Conservation (phyloP, 2,329 filamentous ascomycete genomes). For the Fusarium setosum region DNA sequence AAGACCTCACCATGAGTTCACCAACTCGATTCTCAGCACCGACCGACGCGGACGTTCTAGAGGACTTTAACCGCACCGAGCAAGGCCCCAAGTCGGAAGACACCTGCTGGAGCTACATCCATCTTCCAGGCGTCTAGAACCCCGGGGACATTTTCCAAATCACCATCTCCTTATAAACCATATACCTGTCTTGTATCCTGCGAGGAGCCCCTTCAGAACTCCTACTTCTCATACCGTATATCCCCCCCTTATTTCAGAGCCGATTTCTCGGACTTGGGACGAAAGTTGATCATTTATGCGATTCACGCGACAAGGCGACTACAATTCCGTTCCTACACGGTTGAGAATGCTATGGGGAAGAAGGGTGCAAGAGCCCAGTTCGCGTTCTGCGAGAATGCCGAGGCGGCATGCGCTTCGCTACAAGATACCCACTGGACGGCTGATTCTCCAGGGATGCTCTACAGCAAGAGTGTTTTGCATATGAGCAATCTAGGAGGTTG, state of each 20-base stretch:
- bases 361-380: background rate
- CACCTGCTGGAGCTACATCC: conserved; percentile 49
- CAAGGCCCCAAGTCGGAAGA: conserved; percentile 37
- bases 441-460: conserved; percentile 1
- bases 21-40: conserved; percentile 46
- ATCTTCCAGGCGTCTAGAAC: conserved; percentile 50
- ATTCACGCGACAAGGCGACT: conserved; percentile 6
- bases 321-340: background rate
- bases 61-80: conserved; percentile 26
- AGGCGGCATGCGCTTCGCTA: background rate
- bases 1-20: conserved; percentile 47
- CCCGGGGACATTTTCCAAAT: background rate
- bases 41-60: conserved; percentile 27
- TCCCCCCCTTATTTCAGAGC: background rate
- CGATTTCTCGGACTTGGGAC: conserved; percentile 30
- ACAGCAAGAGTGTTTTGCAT: background rate
- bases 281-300: conserved; percentile 18
- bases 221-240: conserved; percentile 17
- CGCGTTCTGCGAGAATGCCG: background rate
- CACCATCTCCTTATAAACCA: conserved; percentile 1
- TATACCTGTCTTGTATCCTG: conserved; percentile 15
- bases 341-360: background rate
- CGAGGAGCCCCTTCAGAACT: conserved; percentile 12
- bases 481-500: too few relatives aligned
- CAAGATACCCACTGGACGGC: conserved; percentile 12